A percentile compares a stretch with the other conserved stretches of the same genome.
Conservation (phyloP, 345 rosid genomes). For the Theobroma cacao region DNA sequence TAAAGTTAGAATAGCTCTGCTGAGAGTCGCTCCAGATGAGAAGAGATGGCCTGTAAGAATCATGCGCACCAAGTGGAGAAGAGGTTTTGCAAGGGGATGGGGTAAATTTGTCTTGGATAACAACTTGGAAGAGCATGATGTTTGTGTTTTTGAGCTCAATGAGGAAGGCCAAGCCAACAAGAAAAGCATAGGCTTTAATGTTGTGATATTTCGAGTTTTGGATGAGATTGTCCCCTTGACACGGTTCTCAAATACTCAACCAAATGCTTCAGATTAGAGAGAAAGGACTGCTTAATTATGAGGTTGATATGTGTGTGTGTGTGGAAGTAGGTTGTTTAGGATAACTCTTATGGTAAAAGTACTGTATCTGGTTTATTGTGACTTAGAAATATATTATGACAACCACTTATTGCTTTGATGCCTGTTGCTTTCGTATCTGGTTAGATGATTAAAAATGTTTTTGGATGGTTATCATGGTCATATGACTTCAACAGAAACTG, state of each 20-base stretch:
- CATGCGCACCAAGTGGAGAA: not conserved
- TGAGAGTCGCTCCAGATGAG: not conserved
- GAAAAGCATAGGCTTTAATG: not conserved
- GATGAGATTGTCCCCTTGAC: conserved; percentile 5
- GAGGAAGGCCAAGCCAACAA: not conserved
- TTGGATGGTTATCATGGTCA: not conserved
- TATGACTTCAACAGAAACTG: not conserved
- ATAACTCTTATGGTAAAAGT: not conserved
- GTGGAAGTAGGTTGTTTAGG: not conserved
- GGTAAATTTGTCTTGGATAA: not conserved
- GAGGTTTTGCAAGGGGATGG: not conserved
- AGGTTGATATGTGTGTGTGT: not conserved
- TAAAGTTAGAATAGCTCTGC: not conserved
- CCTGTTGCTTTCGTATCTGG: not conserved
- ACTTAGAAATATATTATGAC: not conserved
- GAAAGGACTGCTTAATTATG: not conserved
- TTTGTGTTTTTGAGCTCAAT: conserved; percentile 5
- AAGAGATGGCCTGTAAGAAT: not conserved
- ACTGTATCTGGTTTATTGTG: not conserved
- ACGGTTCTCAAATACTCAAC: not conserved
- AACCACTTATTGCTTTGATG: not conserved
- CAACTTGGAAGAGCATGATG: conserved; percentile 12
- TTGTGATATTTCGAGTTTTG: not conserved
- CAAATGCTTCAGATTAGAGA: not conserved
- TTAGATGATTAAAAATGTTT: not conserved